Base-by-base conservation (phyloP, 1,139 yeast genomes). In the Ogataea hybrid region DNA sequence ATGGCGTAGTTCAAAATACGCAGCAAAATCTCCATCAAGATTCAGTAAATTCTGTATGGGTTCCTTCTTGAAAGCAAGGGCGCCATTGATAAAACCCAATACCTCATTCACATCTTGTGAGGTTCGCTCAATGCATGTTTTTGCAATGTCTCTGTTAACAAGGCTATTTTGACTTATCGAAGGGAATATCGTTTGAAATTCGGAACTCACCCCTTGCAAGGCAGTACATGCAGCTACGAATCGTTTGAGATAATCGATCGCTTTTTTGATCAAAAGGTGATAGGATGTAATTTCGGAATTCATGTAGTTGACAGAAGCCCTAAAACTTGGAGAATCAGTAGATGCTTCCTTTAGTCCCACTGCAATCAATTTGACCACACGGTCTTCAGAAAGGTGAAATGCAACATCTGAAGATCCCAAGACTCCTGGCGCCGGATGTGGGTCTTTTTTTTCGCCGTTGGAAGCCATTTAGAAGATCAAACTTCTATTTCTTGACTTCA, bases 271-370 rank as follows among this genome's bases (percentile, higher is more conserved):
- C 90, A 96, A 85, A 43, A 73, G 73, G 42, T 84, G 89, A 25
- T 88, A 72, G 37, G 77, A 75, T 25, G 73, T 77, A n/a, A 88
- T 66, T 57, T 86, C 90, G 18, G 69, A 63, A 49, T 82, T 84
- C 46, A 78, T 62, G 57, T 81, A 87, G 56, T 85, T 83, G 31
- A 77, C 73, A 5, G 82, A 73, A 0, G 97, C 96, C 37, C 97
- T 69, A 64, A 92, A 92, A 33, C 90, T 77, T 3, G 97, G 97
- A 3, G 95, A 82, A 62, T 92, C 97, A 42, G 88, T 64, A 0
- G 96, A 89, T 0, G 97, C 97, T 57, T 92, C 99, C 57, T 88
- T 89, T 56, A 88, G 77, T 17, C 79, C 73, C 1, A 89, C 95
- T 0, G 96, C 85, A 2, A 88, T 81, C 37, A 90, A 68, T 48